Base-by-base conservation (phyloP, 768 basidiomycete species). In the Hortiboletus campestris region DNA sequence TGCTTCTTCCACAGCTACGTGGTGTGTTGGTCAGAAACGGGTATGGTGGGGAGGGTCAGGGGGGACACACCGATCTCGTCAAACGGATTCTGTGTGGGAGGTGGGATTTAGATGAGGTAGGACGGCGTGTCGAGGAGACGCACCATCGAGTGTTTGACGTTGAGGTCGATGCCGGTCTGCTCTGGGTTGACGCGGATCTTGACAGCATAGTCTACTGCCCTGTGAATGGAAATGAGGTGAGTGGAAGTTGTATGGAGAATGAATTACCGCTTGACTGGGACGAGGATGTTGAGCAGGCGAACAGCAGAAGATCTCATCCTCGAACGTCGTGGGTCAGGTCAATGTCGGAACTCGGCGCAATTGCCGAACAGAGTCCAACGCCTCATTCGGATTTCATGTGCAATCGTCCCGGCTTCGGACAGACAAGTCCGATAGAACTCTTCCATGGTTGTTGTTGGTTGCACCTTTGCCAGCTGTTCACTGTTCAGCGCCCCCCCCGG, bases 71-170 rank as follows among this genome's bases (percentile, higher is more conserved):
- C 96, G 67, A 98, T 98, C 76, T 99, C 97, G 70, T 98, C 96
- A 66, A 98, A 98, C 0, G 97, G 96, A 73, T 98, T 98, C 95
- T 98, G 65, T 53, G 14, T 38, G 20, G 11, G 13, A 42, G n/a
- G 12, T 22, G 40, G 17, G 38, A 46, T 56, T 40, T 25, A 25
- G 32, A 57, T 10, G 19, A 34, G 58, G 20, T 20, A 35, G 32
- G 12, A 11, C 6, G 13, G 20, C 10, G 4, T 14, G 22, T 35
- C 39, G 32, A 36, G 13, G 36, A 8, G 40, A 64, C 86, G 62
- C 61, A 94, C 96, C 95, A 99, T 98, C 2, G 94, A 95, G 75
- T 99, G 97, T 80, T 99, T 99, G 63, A 97, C 96, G 72, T 89
- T 94, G 53, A 91, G 87, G 78, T 99, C 96, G 40, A 99, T 85